A percentile compares a stretch with the other conserved stretches of the same genome.
phyloP scores from a whole-genome alignment of 371 early-diverging fungal genomes.

The Rhizopus arrhizus region DNA sequence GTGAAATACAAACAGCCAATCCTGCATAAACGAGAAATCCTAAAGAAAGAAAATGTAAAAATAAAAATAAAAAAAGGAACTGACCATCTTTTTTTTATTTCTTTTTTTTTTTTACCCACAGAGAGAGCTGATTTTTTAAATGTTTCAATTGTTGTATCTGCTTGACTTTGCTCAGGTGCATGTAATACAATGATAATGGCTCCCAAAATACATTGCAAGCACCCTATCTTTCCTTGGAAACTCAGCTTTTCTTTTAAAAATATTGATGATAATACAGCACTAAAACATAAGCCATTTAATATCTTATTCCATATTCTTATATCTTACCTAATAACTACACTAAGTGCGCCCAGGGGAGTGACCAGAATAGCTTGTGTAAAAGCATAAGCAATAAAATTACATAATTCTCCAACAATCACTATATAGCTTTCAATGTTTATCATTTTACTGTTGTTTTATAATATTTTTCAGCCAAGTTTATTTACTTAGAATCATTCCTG shows the following conservation, averaged over 20 bases:
- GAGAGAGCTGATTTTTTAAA: conserved; percentile 77
- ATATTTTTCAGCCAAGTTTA: background rate
- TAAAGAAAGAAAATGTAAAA: conserved; percentile 8
- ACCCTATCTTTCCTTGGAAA: conserved; percentile 87
- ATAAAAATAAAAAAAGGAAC: background rate
- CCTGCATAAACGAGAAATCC: conserved; percentile 84
- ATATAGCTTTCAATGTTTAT: background rate
- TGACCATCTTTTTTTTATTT: background rate
- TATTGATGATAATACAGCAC: conserved; percentile 87
- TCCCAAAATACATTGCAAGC: conserved; percentile 89
- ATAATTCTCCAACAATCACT: conserved; percentile 86
- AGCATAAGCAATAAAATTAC: conserved; percentile 94
- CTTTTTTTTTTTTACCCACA: conserved; percentile 52
- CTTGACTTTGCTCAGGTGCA: conserved; percentile 84
- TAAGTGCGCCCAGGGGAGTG: conserved; percentile 93
- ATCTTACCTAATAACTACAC: conserved; percentile 63
- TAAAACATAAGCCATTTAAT: conserved; percentile 23
- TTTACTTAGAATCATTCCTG: conserved; percentile 83
- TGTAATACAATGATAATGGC: conserved; percentile 88
- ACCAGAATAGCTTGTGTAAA: conserved; percentile 94
- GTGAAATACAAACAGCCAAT: conserved; percentile 59
- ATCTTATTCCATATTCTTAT: background rate
- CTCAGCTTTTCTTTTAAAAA: conserved; percentile 88
- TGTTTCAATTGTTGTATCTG: conserved; percentile 77
- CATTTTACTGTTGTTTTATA: conserved; percentile 3